These are phyloP conservation scores for Buxus sempervirens DNA, from an alignment of 164 flowering plant species.

Conservation along the genomic window DNA sequence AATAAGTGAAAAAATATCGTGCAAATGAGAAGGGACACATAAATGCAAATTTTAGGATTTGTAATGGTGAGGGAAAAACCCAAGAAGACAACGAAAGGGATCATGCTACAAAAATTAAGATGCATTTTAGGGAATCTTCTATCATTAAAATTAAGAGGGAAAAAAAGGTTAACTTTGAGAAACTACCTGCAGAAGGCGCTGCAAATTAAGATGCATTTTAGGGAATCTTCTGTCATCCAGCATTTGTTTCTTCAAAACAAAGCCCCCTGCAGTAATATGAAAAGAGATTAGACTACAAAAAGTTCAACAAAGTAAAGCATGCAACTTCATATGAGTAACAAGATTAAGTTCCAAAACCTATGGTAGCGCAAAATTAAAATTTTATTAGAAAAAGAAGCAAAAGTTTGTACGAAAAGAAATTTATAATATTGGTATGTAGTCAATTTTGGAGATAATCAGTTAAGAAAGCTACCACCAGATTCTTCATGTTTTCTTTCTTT, in stretches of 20 bases:
- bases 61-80: no score
- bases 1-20: no score
- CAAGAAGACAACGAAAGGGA: no score
- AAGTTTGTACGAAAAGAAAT: background rate
- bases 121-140: slow-evolving; percentile 95
- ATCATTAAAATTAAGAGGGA: slow-evolving; percentile 46
- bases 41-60: no score
- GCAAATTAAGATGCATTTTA: slow-evolving; percentile 94
- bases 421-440: background rate
- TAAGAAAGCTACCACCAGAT: background rate
- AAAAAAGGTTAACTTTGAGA: background rate
- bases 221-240: slow-evolving; percentile 91
- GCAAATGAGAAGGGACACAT: no score
- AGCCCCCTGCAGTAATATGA: slow-evolving; percentile 55
- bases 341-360: no score
- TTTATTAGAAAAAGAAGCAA: no score
- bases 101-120: no score
- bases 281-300: background rate
- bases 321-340: background rate
- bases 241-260: slow-evolving; percentile 87
- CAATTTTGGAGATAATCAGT: background rate
- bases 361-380: background rate
- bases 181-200: slow-evolving; percentile 85
- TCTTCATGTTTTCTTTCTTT: background rate
- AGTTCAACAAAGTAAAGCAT: background rate